Conservation (phyloP, 2,329 filamentous ascomycete species). For the Samsoniella hepiali region DNA sequence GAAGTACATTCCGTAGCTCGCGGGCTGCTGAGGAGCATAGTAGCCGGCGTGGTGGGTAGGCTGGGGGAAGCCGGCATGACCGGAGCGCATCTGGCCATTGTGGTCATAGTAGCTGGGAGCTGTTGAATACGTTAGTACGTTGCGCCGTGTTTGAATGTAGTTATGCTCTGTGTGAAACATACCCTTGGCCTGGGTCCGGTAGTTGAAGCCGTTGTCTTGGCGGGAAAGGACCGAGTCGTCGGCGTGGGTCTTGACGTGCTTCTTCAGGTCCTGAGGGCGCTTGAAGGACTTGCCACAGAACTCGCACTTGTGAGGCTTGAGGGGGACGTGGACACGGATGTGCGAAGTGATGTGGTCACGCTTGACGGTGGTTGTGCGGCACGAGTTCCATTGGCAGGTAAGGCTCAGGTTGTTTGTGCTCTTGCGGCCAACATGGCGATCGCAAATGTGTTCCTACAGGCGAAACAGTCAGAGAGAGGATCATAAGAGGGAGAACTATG, state of each 20-base stretch:
- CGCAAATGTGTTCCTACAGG: constrained; percentile 88
- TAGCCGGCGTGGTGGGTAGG: constrained; percentile 51
- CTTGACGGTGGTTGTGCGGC: constrained; percentile 95
- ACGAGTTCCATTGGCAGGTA: constrained; percentile 95
- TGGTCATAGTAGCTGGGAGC: constrained; percentile 62
- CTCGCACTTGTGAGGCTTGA: constrained; percentile 98
- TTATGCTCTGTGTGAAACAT: constrained; percentile 29
- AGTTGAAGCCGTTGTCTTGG: constrained; percentile 53
- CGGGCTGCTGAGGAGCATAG: constrained; percentile 54
- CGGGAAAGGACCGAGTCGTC: constrained; percentile 79
- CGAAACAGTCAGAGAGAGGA: constrained; percentile 7
- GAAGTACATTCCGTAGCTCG: constrained; percentile 75
- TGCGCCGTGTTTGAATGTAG: neutral
- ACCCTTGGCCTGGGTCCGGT: constrained; percentile 52
- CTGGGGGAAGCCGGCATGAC: constrained; percentile 53
- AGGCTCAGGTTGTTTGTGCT: constrained; percentile 98
- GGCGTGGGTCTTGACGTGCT: constrained; percentile 98
- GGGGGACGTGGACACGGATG: constrained; percentile 95
- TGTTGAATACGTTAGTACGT: neutral
- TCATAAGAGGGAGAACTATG: neutral
- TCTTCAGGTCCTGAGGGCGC: constrained; percentile 97
- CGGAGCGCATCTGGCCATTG: constrained; percentile 59
- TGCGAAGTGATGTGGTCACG: constrained; percentile 99
- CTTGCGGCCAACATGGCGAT: constrained; percentile 97
- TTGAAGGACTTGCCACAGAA: constrained; percentile 99